These are phyloP conservation scores for Verruconis gallopava DNA, from an alignment of 2,329 filamentous ascomycete genomes.

Conservation along the genomic window DNA sequence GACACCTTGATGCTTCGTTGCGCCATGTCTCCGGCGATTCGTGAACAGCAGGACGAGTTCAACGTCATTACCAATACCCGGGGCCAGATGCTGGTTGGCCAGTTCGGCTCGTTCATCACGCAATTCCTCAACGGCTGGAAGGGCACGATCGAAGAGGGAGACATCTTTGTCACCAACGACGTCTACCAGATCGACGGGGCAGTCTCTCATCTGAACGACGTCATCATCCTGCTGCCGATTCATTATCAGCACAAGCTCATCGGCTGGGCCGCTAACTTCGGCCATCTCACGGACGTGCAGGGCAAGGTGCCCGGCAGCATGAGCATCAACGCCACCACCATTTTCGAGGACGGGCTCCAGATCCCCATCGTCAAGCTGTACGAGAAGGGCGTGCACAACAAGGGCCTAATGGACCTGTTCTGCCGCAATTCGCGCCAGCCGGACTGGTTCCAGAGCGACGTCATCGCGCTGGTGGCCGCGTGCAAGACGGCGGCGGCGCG, in stretches of 20 bases:
- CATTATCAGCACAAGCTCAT: conserved; percentile 31
- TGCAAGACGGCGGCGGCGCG: conserved; percentile 33
- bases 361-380: conserved; percentile 38
- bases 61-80: conserved; percentile 38
- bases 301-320: conserved; percentile 39
- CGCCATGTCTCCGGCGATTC: conserved; percentile 38
- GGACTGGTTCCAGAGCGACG: conserved; percentile 36
- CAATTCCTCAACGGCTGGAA: conserved; percentile 35
- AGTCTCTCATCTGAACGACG: conserved; percentile 37
- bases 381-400: conserved; percentile 30
- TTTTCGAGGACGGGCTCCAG: conserved; percentile 39
- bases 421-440: conserved; percentile 37
- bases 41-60: conserved; percentile 40
- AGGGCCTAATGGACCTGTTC: conserved; percentile 31
- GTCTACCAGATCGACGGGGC: conserved; percentile 37
- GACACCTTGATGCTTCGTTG: conserved; percentile 38
- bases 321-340: conserved; percentile 35
- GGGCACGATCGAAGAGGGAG: conserved; percentile 36
- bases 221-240: conserved; percentile 37
- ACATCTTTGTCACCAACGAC: conserved; percentile 40
- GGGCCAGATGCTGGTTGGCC: conserved; percentile 39
- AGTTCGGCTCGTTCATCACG: conserved; percentile 38
- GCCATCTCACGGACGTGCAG: conserved; percentile 32
- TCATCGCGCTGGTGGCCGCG: conserved; percentile 34
- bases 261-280: conserved; percentile 39